phyloP scores from a whole-genome alignment of 2,329 filamentous ascomycete species.

The Keithomyces neogunnii region DNA sequence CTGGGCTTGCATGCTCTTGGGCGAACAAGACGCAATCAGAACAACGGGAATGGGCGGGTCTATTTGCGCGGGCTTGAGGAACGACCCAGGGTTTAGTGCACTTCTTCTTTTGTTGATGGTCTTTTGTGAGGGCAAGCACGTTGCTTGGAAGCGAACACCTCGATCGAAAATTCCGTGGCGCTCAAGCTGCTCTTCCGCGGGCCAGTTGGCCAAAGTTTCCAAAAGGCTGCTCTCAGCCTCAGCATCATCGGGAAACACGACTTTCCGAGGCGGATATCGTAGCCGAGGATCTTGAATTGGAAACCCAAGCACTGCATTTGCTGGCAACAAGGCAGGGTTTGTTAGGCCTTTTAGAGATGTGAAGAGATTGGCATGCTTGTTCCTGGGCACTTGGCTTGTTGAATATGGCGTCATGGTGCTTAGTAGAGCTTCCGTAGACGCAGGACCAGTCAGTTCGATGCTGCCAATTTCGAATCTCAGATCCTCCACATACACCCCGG shows the following conservation, averaged over 20 bases:
- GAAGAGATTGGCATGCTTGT: slow-evolving; percentile 40
- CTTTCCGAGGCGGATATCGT: slow-evolving; percentile 59
- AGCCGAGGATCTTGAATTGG: slow-evolving; percentile 72
- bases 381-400: slow-evolving; percentile 16
- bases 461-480: slow-evolving; percentile 59
- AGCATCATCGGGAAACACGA: slow-evolving; percentile 32
- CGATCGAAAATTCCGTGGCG: slow-evolving; percentile 59
- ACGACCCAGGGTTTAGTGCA: slow-evolving; percentile 51
- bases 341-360: slow-evolving; percentile 47
- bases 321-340: slow-evolving; percentile 61
- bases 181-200: slow-evolving; percentile 44
- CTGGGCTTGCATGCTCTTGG: slow-evolving; percentile 40
- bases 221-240: slow-evolving; percentile 37
- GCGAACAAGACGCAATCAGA: slow-evolving; percentile 52
- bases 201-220: slow-evolving; percentile 58
- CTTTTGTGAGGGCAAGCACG: slow-evolving; percentile 64
- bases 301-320: slow-evolving; percentile 64
- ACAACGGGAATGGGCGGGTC: slow-evolving; percentile 76
- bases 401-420: slow-evolving; percentile 53
- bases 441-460: slow-evolving; percentile 54
- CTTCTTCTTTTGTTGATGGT: slow-evolving; percentile 70
- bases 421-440: slow-evolving; percentile 68
- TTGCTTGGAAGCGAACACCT: slow-evolving; percentile 54
- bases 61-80: slow-evolving; percentile 44
- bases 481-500: slow-evolving; percentile 57